These are phyloP conservation scores for Fonsecaea multimorphosa DNA, from an alignment of 2,329 filamentous ascomycete species.

Conservation along the genomic window DNA sequence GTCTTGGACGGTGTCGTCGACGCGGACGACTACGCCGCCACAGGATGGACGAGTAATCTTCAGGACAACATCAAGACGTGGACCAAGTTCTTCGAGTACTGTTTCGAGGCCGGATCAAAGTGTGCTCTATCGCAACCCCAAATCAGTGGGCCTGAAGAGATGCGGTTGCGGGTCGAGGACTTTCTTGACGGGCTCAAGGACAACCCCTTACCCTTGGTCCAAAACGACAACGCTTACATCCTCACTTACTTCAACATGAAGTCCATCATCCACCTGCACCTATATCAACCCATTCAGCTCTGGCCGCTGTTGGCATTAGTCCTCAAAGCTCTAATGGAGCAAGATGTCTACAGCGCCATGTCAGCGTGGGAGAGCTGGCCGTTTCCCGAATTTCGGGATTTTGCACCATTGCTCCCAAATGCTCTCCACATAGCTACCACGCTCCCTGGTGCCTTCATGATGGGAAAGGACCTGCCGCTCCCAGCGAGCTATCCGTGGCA, in stretches of 20 bases:
- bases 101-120: slow-evolving; percentile 56
- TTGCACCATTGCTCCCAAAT: slow-evolving; percentile 18
- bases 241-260: slow-evolving; percentile 59
- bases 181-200: slow-evolving; percentile 31
- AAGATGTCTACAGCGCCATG: slow-evolving; percentile 39
- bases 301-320: slow-evolving; percentile 50
- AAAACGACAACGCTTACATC: slow-evolving; percentile 48
- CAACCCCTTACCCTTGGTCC: slow-evolving; percentile 43
- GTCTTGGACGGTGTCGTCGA: slow-evolving; percentile 53
- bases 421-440: neutral
- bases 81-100: slow-evolving; percentile 60
- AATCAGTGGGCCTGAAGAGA: slow-evolving; percentile 20
- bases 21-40: slow-evolving; percentile 55
- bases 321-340: slow-evolving; percentile 45
- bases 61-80: slow-evolving; percentile 63
- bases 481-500: slow-evolving; percentile 30
- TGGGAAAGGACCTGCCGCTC: slow-evolving; percentile 10
- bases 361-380: slow-evolving; percentile 4
- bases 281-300: slow-evolving; percentile 32
- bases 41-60: slow-evolving; percentile 57
- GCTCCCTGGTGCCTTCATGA: neutral
- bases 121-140: slow-evolving; percentile 52
- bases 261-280: slow-evolving; percentile 45
- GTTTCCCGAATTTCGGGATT: neutral
- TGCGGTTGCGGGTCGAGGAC: slow-evolving; percentile 29